Conservation (phyloP, 1,284 basidiomycete species). For the Cutaneotrichosporon arboriforme region DNA sequence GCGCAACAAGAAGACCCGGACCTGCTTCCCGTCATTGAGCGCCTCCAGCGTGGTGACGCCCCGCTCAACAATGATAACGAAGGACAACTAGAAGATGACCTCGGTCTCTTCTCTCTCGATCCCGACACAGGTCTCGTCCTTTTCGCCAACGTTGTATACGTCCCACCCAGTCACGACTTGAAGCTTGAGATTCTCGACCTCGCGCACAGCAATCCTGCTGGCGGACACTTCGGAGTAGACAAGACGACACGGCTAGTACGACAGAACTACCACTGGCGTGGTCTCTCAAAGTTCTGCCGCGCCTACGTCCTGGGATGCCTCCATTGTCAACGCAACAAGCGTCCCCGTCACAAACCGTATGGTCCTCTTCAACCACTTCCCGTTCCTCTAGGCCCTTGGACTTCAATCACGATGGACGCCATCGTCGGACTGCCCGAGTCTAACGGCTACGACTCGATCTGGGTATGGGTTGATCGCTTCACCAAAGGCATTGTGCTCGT, state of each 20-base stretch:
- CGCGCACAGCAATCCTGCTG: constrained; percentile 25
- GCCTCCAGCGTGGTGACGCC: no score
- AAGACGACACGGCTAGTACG: constrained; percentile 41
- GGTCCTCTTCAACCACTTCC: constrained; percentile 48
- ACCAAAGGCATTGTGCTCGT: constrained; percentile 51
- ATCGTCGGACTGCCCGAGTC: constrained; percentile 50
- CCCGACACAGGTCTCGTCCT: no score
- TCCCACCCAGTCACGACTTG: constrained; percentile 1
- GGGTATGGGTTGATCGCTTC: constrained; percentile 50
- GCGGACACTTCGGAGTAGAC: constrained; percentile 50
- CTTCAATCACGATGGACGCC: constrained; percentile 51
- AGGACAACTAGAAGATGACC: no score
- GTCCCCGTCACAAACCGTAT: constrained; percentile 25
- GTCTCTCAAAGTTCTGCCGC: constrained; percentile 21
- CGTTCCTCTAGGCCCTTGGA: constrained; percentile 32
- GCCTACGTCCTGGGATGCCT: constrained; percentile 42
- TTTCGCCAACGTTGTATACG: constrained; percentile 2
- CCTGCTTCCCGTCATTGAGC: no score
- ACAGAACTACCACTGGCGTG: constrained; percentile 31
- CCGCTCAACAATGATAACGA: no score
- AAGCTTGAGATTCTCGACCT: constrained; percentile 18
- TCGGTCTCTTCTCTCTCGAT: no score
- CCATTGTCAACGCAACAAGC: constrained; percentile 49
- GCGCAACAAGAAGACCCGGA: no score
- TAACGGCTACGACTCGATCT: constrained; percentile 46